Conservation (phyloP, 1,139 yeast genomes). For the Entelexis sorbosivorans region DNA sequence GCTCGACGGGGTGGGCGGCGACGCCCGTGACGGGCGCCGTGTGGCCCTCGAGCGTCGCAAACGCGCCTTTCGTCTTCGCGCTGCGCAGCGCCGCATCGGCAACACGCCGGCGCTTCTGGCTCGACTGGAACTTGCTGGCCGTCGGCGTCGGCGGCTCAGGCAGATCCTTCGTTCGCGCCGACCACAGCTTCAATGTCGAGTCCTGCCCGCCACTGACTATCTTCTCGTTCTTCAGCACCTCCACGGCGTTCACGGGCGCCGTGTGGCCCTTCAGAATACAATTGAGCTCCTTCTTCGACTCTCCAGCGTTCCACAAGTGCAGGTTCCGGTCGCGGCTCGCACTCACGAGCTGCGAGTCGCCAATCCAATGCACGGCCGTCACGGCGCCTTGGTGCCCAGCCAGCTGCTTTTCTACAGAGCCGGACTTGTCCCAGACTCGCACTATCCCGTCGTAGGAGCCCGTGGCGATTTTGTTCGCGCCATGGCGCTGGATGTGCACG, state of each 20-base stretch:
- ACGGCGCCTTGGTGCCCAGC: conserved; percentile 84
- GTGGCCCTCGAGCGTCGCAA: conserved; percentile 69
- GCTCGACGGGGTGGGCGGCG: conserved; percentile 58
- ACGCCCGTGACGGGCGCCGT: conserved; percentile 79
- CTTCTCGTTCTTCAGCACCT: conserved; percentile 37
- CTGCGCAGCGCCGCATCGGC: conserved; percentile 61
- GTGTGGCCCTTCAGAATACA: conserved; percentile 79
- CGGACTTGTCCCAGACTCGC: conserved; percentile 75
- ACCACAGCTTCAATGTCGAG: conserved; percentile 76
- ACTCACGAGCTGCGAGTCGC: conserved; percentile 63
- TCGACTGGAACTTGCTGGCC: conserved; percentile 47
- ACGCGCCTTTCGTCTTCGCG: conserved; percentile 69
- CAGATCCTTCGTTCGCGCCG: conserved; percentile 75
- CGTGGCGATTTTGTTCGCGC: conserved; percentile 43
- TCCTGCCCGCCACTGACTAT: conserved; percentile 83
- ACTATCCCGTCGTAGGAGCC: conserved; percentile 95
- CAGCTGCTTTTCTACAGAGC: conserved; percentile 70
- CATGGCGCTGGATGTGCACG: conserved; percentile 38
- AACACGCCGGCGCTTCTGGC: conserved; percentile 78
- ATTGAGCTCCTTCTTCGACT: conserved; percentile 39
- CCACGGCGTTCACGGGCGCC: conserved; percentile 72
- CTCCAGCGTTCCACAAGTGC: conserved; percentile 64
- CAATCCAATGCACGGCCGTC: conserved; percentile 63
- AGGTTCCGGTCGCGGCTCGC: conserved; percentile 84
- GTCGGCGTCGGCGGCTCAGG: conserved; percentile 39